Evolutionary conservation across 257 asterid genomes (phyloP).

Genomic region (Solanum sejunctum): DNA sequence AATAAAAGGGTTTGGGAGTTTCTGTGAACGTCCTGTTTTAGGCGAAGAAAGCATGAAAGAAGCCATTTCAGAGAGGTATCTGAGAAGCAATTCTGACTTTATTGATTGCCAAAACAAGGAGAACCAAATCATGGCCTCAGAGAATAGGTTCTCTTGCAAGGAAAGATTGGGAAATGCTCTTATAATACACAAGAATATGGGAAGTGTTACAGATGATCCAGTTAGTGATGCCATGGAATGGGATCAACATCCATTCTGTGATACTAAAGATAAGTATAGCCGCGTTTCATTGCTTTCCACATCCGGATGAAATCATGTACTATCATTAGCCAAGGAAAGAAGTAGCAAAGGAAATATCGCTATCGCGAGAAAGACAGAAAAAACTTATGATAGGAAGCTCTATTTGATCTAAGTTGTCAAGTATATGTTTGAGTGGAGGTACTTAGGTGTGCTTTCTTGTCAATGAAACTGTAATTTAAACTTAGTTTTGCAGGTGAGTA

Average conservation of each 20-base stretch:
- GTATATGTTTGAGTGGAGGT: neutral
- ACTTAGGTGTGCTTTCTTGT: neutral
- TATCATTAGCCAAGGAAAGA: neutral
- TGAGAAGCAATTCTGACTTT: conserved; percentile 18
- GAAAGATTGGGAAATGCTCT: neutral
- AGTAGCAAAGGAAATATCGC: neutral
- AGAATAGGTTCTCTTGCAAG: neutral
- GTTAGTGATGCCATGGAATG: conserved; percentile 7
- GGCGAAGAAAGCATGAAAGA: neutral
- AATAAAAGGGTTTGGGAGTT: conserved; percentile 75
- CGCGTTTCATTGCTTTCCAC: neutral
- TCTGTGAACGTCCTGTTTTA: conserved; percentile 7
- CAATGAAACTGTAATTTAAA: neutral
- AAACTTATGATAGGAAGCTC: neutral
- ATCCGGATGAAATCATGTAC: neutral
- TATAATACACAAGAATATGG: neutral
- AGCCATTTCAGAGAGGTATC: neutral
- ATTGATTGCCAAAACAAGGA: neutral
- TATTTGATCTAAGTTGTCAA: neutral
- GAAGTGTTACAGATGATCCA: neutral
- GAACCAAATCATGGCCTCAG: neutral
- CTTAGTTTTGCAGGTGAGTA: neutral
- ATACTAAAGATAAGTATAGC: conserved; percentile 24
- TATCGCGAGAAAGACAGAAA: neutral
- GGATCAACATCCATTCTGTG: conserved; percentile 63